These are phyloP conservation scores for Echium plantagineum DNA, from an alignment of 257 asterid genomes.

Conservation along the genomic window DNA sequence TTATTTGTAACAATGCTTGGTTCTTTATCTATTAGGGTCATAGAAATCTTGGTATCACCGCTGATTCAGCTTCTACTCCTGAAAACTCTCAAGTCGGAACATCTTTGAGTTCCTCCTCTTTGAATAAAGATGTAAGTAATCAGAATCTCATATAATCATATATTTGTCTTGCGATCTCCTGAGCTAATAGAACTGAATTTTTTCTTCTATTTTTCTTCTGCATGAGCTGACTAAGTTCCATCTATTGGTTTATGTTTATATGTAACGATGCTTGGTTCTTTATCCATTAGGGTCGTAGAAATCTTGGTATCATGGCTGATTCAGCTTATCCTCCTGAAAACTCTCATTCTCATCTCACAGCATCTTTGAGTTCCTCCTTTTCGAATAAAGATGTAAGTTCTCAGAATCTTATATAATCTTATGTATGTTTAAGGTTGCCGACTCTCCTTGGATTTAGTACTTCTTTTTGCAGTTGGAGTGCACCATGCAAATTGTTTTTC, in stretches of 20 bases:
- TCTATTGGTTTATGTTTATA: not conserved
- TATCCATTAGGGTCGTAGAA: constrained; percentile 39
- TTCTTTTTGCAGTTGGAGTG: not conserved
- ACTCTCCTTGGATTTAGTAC: not conserved
- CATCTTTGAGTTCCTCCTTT: constrained; percentile 26
- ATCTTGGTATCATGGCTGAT: constrained; percentile 29
- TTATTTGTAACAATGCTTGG: constrained; percentile 13
- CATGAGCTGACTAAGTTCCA: too few relatives aligned
- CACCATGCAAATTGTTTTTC: not conserved
- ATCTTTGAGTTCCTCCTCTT: constrained; percentile 27
- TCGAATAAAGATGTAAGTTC: constrained; percentile 44
- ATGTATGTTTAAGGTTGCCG: not conserved
- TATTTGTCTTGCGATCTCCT: too few relatives aligned
- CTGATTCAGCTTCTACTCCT: constrained; percentile 29
- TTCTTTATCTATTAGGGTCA: constrained; percentile 34
- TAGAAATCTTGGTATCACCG: constrained; percentile 33
- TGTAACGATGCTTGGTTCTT: constrained; percentile 17
- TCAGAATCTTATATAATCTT: constrained; percentile 6
- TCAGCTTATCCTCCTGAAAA: constrained; percentile 37
- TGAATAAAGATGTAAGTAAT: constrained; percentile 43
- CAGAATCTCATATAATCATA: constrained; percentile 5
- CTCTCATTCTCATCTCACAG: constrained; percentile 25
- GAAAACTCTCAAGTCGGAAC: constrained; percentile 31
- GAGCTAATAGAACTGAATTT: too few relatives aligned
- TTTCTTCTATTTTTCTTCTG: too few relatives aligned